These are phyloP conservation scores for Paradendryphiella salina DNA, from an alignment of 2,329 filamentous ascomycete genomes.

Conservation along the genomic window DNA sequence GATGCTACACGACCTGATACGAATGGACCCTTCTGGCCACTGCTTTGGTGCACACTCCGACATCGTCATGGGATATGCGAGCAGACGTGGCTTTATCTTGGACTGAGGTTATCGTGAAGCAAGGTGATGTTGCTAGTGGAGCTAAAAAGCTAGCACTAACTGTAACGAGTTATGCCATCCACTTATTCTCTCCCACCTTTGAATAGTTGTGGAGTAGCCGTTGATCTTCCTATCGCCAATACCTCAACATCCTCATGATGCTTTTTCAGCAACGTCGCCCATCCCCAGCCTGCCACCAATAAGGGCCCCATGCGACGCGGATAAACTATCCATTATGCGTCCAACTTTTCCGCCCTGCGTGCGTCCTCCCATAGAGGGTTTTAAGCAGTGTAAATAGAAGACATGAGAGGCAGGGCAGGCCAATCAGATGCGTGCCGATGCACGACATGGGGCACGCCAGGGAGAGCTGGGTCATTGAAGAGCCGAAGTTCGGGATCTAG, in stretches of 20 bases:
- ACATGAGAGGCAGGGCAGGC: conserved; percentile 11
- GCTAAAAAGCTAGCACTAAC: conserved; percentile 5
- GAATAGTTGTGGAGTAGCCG: conserved; percentile 23
- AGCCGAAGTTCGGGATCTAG: conserved; percentile 32
- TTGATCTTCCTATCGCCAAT: conserved; percentile 18
- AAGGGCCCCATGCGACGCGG: conserved; percentile 13
- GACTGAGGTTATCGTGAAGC: conserved; percentile 22
- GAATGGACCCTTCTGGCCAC: not conserved
- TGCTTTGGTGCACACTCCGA: conserved; percentile 7
- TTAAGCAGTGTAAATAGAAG: conserved; percentile 9
- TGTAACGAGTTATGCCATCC: conserved; percentile 18
- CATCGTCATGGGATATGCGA: conserved; percentile 17
- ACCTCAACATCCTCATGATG: conserved; percentile 15
- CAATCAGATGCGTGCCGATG: conserved; percentile 28
- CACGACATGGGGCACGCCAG: conserved; percentile 18
- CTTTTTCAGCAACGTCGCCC: conserved; percentile 8
- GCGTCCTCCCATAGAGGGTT: conserved; percentile 34
- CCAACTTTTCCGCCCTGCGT: conserved; percentile 33
- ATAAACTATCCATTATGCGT: conserved; percentile 14
- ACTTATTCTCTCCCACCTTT: conserved; percentile 17
- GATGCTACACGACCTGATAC: conserved; percentile 1
- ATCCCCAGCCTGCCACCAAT: conserved; percentile 6
- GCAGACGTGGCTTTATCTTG: conserved; percentile 31
- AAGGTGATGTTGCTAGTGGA: conserved; percentile 26
- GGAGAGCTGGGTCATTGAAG: conserved; percentile 8